Evolutionary conservation across 306 rosid genomes (phyloP).

Genomic region (Lupinus albus): DNA sequence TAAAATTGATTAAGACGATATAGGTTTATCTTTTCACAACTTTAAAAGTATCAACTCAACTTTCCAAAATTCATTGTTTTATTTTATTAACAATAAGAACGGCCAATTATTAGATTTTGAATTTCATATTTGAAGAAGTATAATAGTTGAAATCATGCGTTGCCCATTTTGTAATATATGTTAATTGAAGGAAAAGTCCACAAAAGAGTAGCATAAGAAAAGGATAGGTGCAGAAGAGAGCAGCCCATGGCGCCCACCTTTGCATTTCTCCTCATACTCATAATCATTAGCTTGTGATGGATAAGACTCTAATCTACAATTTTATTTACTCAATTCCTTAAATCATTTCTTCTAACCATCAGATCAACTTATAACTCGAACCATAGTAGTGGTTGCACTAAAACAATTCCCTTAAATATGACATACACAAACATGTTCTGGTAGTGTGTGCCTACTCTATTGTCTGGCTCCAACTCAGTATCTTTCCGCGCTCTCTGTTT

Average conservation of each 20-base stretch:
- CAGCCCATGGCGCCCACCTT: background rate
- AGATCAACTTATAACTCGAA: no score
- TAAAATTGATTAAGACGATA: no score
- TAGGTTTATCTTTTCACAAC: no score
- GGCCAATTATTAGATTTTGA: background rate
- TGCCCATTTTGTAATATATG: background rate
- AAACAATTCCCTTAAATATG: conserved; percentile 23
- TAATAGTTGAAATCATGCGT: background rate
- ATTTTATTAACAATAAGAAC: background rate
- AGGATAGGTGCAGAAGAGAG: conserved; percentile 12
- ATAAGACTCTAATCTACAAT: no score
- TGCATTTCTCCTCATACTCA: conserved; percentile 8
- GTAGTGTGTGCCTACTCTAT: conserved; percentile 7
- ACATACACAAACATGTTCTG: conserved; percentile 19
- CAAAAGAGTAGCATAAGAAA: conserved; percentile 8
- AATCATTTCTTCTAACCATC: no score
- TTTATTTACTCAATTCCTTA: no score
- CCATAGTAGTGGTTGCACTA: background rate
- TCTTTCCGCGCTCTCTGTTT: no score
- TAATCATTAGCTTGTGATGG: no score
- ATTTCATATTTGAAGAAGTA: background rate
- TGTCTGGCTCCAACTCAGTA: conserved; percentile 9
- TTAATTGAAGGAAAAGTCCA: conserved; percentile 30
- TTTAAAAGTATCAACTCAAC: no score
- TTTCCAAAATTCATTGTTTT: no score